Conservation (phyloP, 192 early-diverging fungal genomes). For the Podila minutissima region DNA sequence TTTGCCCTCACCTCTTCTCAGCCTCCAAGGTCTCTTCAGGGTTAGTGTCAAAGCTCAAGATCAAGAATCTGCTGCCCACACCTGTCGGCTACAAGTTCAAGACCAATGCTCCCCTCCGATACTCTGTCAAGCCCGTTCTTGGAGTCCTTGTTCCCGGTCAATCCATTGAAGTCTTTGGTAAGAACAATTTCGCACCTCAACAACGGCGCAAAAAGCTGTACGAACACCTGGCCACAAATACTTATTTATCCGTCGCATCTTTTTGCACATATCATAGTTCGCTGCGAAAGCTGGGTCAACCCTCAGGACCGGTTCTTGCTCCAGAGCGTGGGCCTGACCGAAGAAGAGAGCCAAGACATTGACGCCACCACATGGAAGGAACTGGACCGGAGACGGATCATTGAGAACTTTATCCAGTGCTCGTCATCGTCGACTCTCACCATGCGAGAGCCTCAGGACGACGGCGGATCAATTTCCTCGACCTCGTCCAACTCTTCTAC, state of each 20-base stretch:
- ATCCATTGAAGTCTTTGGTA: conserved; percentile 58
- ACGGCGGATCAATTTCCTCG: conserved; percentile 34
- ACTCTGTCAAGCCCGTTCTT: conserved; percentile 57
- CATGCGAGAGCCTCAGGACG: conserved; percentile 33
- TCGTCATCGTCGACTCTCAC: conserved; percentile 25
- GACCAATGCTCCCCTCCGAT: conserved; percentile 55
- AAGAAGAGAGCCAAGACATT: conserved; percentile 40
- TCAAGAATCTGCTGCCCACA: conserved; percentile 37
- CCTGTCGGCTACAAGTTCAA: conserved; percentile 60
- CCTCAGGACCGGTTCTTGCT: conserved; percentile 55
- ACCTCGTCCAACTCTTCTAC: conserved; percentile 31
- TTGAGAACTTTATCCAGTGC: conserved; percentile 56
- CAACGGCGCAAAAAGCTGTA: background rate
- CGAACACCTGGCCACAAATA: background rate
- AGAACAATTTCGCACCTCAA: background rate
- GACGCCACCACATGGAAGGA: conserved; percentile 51
- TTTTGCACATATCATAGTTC: conserved; percentile 22
- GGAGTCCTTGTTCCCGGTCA: conserved; percentile 50
- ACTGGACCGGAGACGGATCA: conserved; percentile 50
- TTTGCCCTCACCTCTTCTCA: background rate
- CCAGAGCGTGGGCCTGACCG: conserved; percentile 48
- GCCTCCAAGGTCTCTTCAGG: conserved; percentile 54
- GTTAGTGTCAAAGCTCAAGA: conserved; percentile 52
- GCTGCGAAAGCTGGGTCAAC: conserved; percentile 55
- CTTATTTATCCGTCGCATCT: too few relatives aligned